phyloP scores from a whole-genome alignment of 305 asterid genomes.

The Fraxinus velutina region DNA sequence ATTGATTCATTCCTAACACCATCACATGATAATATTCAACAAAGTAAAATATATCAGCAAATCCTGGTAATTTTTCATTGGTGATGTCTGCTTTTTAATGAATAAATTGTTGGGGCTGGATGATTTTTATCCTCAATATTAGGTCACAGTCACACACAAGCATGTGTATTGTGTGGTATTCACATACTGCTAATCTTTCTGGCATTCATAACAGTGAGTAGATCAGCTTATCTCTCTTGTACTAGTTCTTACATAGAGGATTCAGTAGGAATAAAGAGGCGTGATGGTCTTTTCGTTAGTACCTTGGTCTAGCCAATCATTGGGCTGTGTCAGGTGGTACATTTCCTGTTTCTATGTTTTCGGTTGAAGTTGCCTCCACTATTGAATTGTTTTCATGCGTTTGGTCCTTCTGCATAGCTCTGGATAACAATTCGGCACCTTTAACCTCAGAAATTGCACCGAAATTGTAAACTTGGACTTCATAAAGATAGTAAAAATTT shows the following conservation, averaged over 20 bases:
- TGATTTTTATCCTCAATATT: neutral
- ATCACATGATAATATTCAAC: neutral
- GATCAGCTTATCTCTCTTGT: neutral
- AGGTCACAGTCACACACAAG: neutral
- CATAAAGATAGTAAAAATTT: too few species aligned
- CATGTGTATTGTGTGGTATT: neutral
- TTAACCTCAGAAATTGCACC: neutral
- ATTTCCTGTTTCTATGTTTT: neutral
- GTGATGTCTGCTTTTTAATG: neutral
- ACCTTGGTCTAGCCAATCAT: neutral
- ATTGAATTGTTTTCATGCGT: neutral
- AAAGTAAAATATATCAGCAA: neutral
- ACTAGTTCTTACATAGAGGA: neutral
- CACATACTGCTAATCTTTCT: neutral
- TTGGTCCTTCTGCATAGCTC: neutral
- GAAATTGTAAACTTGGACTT: neutral
- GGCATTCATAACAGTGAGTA: neutral
- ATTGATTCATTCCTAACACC: neutral
- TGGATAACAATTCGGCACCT: neutral
- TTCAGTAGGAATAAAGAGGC: neutral
- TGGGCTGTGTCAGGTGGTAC: neutral
- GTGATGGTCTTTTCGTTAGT: neutral
- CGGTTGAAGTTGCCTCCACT: neutral
- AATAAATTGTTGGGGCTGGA: neutral
- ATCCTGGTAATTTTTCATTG: neutral